Evolutionary conservation across 2,329 filamentous ascomycete species (phyloP), one percentile per base, ranked within the genome.

Genomic region (Ascochyta clinopodiicola): DNA sequence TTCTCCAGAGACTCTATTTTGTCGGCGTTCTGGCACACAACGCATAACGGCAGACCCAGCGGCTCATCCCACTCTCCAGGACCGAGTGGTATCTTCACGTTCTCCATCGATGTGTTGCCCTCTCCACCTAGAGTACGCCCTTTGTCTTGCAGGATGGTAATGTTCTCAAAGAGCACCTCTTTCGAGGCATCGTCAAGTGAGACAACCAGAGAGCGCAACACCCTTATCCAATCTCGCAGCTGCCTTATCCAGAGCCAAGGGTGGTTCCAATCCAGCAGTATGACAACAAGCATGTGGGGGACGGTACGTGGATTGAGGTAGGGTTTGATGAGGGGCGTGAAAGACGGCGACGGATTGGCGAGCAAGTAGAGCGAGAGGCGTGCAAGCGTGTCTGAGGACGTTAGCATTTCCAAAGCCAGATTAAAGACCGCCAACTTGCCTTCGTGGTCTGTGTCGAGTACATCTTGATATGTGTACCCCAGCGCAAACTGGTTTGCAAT

Each of bases 21-120:
- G 76, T 96, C 91, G 13, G 92, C 92, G 73, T 96, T 95, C 75
- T 98, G 93, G 73, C 94, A 96, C n/a, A 98, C 92, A 8, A 99
- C 90, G 70, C 91, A 96, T 34, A 99, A 80, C 0, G 92, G 92
- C 51, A 99, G 78, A 0, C 93, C 93, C 8, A 97, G 78, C 5
- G 88, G 91, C 69, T 96, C 92, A 61, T 96, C 91, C 91, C 93
- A 97, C 77, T 97, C 93, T 50, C 94, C 93, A 1, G 90, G 91
- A 0, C 93, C 93, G 1, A 94, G 77, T 1, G 92, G 92, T 59
- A 96, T 81, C 40, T 87, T 85, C 13, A 73, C 66, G 19, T 63
- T 66, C 17, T 76, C 73, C 47, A 70, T 52, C 7, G 61, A 54
- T 49, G 62, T 71, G 60, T 55, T 69, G 32, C 59, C 66, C 31